phyloP scores from a whole-genome alignment of 768 basidiomycete genomes.

The Rhizopogon roseolus region DNA sequence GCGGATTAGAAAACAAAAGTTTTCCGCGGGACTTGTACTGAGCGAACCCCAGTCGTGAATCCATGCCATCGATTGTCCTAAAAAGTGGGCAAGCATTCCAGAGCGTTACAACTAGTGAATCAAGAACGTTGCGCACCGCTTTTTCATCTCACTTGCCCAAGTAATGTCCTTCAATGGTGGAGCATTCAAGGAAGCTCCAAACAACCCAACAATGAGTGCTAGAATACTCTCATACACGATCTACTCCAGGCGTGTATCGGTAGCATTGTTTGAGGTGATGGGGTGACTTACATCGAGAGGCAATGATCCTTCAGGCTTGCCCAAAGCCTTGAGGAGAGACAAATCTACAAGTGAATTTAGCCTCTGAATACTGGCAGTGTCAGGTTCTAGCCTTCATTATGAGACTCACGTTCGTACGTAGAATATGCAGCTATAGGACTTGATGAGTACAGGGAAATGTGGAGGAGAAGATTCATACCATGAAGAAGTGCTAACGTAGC shows the following conservation, averaged over 20 bases:
- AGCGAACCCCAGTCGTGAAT: slow-evolving; percentile 60
- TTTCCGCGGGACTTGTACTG: slow-evolving; percentile 56
- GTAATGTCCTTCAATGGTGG: slow-evolving; percentile 74
- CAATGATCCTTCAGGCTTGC: slow-evolving; percentile 59
- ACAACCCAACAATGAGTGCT: slow-evolving; percentile 59
- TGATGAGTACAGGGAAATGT: slow-evolving; percentile 2
- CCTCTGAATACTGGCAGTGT: not conserved
- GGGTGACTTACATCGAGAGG: slow-evolving; percentile 52
- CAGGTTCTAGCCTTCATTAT: not conserved
- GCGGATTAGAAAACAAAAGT: slow-evolving; percentile 20
- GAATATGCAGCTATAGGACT: slow-evolving; percentile 68
- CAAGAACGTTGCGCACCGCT: slow-evolving; percentile 44
- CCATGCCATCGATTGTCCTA: slow-evolving; percentile 75
- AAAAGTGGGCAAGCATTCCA: not conserved
- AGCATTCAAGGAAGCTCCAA: slow-evolving; percentile 70
- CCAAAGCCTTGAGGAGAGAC: slow-evolving; percentile 72
- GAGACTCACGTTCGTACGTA: slow-evolving; percentile 66
- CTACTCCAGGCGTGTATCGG: slow-evolving; percentile 30
- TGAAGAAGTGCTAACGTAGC: slow-evolving; percentile 49
- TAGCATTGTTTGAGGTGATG: not conserved
- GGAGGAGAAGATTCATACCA: slow-evolving; percentile 32
- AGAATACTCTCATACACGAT: slow-evolving; percentile 62
- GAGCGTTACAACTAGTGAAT: not conserved
- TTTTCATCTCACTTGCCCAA: slow-evolving; percentile 88
- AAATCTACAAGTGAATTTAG: slow-evolving; percentile 44